Evolutionary conservation across 163 green algal genomes (phyloP).

Genomic region (Chlorella variabilis): DNA sequence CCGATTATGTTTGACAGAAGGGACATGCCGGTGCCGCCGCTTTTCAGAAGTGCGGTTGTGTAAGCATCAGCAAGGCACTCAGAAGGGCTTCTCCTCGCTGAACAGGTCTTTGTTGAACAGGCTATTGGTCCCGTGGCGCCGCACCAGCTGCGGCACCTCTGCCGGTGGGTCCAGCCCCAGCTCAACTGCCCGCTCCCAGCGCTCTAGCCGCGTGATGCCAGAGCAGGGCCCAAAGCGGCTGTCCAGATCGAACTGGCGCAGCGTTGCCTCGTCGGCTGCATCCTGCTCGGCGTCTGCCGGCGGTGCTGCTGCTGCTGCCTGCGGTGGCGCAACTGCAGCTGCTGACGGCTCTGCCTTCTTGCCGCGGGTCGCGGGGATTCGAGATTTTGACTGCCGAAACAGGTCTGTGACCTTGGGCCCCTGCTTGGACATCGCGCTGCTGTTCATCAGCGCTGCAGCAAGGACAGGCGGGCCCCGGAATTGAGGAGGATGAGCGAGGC

Average conservation of each 20-base stretch:
- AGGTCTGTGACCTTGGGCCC: conserved; percentile 6
- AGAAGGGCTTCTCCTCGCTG: not conserved
- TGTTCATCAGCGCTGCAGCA: conserved; percentile 12
- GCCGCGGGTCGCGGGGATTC: not conserved
- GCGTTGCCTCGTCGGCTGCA: conserved; percentile 12
- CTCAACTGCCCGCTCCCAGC: conserved; percentile 60
- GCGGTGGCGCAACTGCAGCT: not conserved
- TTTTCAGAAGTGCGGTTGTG: too few relatives aligned
- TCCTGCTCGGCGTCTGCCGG: not conserved
- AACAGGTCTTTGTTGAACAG: conserved; percentile 21
- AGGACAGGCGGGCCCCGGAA: not conserved
- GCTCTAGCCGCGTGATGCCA: conserved; percentile 62
- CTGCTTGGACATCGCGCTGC: conserved; percentile 23
- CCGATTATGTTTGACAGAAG: too few relatives aligned
- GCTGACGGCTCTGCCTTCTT: not conserved
- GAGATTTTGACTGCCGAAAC: not conserved
- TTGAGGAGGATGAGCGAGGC: not conserved
- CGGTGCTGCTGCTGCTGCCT: not conserved
- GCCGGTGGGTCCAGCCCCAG: conserved; percentile 61
- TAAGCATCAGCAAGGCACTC: too few relatives aligned
- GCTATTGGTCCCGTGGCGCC: not conserved
- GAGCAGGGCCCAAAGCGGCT: conserved; percentile 61
- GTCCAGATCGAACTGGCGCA: conserved; percentile 63
- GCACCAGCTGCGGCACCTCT: conserved; percentile 17
- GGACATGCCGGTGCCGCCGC: too few relatives aligned